Evolutionary conservation across 2,329 filamentous ascomycete genomes (phyloP).

Genomic region (Trichoderma sp.): DNA sequence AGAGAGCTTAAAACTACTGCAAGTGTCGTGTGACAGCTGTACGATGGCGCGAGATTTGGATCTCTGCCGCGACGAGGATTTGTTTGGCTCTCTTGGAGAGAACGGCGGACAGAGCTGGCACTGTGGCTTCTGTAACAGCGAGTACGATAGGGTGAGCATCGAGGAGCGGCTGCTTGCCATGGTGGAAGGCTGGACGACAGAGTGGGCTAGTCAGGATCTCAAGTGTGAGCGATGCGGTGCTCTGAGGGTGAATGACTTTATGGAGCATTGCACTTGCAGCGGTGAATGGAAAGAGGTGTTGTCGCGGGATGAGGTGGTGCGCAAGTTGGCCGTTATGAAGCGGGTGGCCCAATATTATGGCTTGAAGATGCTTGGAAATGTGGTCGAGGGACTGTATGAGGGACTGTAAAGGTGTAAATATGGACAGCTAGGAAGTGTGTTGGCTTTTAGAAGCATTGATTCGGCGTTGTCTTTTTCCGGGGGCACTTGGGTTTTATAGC

Average conservation of each 20-base stretch:
- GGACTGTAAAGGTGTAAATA: conserved; percentile 40
- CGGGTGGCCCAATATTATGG: conserved; percentile 78
- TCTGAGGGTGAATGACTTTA: conserved; percentile 84
- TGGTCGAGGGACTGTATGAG: conserved; percentile 65
- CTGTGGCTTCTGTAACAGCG: conserved; percentile 73
- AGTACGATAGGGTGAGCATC: conserved; percentile 76
- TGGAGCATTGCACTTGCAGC: conserved; percentile 94
- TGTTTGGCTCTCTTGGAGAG: conserved; percentile 49
- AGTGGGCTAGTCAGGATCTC: conserved; percentile 88
- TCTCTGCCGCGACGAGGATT: conserved; percentile 83
- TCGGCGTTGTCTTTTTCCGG: not conserved
- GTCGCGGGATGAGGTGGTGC: conserved; percentile 64
- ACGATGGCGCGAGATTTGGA: conserved; percentile 88
- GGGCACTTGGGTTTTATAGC: not conserved
- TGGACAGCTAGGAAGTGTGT: not conserved
- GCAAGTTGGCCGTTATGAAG: conserved; percentile 67
- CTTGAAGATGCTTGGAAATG: conserved; percentile 75
- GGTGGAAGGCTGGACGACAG: conserved; percentile 72
- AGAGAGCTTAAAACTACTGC: conserved; percentile 68
- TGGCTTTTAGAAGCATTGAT: conserved; percentile 2
- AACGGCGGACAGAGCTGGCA: conserved; percentile 59
- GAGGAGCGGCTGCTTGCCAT: conserved; percentile 80
- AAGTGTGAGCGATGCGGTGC: conserved; percentile 74
- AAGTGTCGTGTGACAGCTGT: conserved; percentile 87
- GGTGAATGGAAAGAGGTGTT: conserved; percentile 79